Conservation (phyloP, 75 land plant species). For the Sequoia sempervirens region DNA sequence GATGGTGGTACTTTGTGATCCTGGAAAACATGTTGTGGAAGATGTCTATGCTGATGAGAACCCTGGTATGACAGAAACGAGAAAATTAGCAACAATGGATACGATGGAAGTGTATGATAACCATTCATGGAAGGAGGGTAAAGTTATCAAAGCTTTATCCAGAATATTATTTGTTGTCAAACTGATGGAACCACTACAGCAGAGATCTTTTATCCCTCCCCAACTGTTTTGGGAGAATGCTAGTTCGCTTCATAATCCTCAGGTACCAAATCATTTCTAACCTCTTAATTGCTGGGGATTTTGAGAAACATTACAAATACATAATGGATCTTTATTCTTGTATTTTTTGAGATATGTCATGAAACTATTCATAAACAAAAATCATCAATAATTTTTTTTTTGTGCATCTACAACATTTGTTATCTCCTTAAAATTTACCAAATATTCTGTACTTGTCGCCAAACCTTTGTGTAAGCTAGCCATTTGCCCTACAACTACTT, state of each 20-base stretch:
- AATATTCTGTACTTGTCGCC: neutral
- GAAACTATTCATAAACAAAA: too few relatives aligned
- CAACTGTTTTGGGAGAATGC: conserved; percentile 28
- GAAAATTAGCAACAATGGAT: conserved; percentile 25
- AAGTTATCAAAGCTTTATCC: too few relatives aligned
- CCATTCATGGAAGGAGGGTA: conserved; percentile 31
- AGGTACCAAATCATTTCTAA: conserved; percentile 19
- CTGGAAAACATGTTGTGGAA: too few relatives aligned
- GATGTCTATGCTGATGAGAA: too few relatives aligned
- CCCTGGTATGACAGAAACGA: too few relatives aligned
- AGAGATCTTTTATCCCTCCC: conserved; percentile 14
- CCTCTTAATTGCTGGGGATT: neutral
- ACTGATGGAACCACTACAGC: conserved; percentile 27
- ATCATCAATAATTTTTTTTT: too few relatives aligned
- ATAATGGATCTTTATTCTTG: neutral
- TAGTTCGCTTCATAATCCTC: conserved; percentile 29
- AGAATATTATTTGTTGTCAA: too few relatives aligned
- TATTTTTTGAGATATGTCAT: neutral
- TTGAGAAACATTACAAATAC: neutral
- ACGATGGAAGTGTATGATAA: conserved; percentile 36
- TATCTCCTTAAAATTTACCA: too few relatives aligned
- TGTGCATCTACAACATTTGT: neutral
- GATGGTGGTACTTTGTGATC: too few relatives aligned
- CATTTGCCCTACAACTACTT: too few relatives aligned
- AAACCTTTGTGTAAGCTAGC: neutral